Percentiles rank a stretch among this genome's conserved stretches.
Evolutionary conservation across 441 rosid species (phyloP).

Genomic region (Pelargonium citronellum): DNA sequence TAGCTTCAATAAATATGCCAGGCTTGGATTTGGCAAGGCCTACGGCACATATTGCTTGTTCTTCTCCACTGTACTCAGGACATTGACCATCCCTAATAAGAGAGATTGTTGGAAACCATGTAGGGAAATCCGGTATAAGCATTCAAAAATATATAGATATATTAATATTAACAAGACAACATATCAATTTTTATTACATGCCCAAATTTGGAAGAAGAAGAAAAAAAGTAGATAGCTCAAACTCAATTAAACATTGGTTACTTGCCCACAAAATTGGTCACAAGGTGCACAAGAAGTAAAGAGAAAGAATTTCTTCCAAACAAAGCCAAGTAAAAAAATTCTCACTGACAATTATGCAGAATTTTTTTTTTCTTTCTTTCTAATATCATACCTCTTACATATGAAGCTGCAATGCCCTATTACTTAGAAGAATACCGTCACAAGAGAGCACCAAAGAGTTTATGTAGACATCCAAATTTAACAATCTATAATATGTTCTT

Average conservation of each 20-base stretch:
- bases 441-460: too few species aligned
- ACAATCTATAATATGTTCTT: too few species aligned
- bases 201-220: background rate
- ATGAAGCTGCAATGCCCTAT: too few species aligned
- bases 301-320: too few species aligned
- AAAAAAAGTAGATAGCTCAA: background rate
- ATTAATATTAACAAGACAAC: background rate
- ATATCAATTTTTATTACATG: background rate
- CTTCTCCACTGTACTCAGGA: constrained; percentile 79
- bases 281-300: too few species aligned
- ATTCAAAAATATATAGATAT: background rate
- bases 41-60: constrained; percentile 91
- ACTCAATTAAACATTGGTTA: background rate
- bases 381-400: too few species aligned
- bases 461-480: too few species aligned
- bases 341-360: too few species aligned
- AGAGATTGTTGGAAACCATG: constrained; percentile 12
- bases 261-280: too few species aligned
- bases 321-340: too few species aligned
- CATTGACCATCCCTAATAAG: constrained; percentile 85
- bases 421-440: too few species aligned
- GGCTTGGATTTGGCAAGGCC: constrained; percentile 82
- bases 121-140: background rate
- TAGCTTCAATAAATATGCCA: constrained; percentile 88
- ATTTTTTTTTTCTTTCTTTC: too few species aligned